Evolutionary conservation across 805 yeast genomes (phyloP).

Genomic region (Candida sanyiensis): DNA sequence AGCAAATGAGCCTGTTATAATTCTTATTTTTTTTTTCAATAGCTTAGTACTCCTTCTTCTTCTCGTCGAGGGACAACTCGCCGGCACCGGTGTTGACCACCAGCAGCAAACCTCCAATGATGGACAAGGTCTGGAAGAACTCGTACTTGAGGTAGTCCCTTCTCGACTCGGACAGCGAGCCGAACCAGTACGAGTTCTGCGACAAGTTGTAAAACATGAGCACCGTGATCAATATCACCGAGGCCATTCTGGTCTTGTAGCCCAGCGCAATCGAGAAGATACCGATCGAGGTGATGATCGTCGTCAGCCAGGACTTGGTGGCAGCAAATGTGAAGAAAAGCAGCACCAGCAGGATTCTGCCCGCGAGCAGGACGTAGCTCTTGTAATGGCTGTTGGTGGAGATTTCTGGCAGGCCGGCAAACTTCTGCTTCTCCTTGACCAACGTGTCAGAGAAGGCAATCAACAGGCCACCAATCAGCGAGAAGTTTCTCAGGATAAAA

Average conservation of each 20-base stretch:
- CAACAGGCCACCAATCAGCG: conserved; percentile 87
- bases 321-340: conserved; percentile 82
- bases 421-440: conserved; percentile 62
- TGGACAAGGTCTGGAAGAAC: conserved; percentile 88
- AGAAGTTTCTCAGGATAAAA: conserved; percentile 80
- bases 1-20: too few relatives aligned
- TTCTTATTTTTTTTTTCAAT: neutral
- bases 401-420: conserved; percentile 43
- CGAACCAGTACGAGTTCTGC: conserved; percentile 86
- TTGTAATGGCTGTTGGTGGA: conserved; percentile 60
- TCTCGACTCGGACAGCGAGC: conserved; percentile 54
- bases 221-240: conserved; percentile 60
- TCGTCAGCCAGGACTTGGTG: conserved; percentile 63
- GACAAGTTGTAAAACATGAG: conserved; percentile 70
- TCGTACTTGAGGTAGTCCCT: conserved; percentile 90
- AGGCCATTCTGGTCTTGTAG: conserved; percentile 86
- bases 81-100: conserved; percentile 97
- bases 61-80: conserved; percentile 85
- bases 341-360: conserved; percentile 78
- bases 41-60: conserved; percentile 77
- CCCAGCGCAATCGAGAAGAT: conserved; percentile 81
- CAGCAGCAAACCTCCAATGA: conserved; percentile 87
- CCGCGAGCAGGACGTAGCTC: conserved; percentile 79
- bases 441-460: conserved; percentile 83
- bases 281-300: conserved; percentile 64